Percentiles rank a stretch among this genome's conserved stretches.
Evolutionary conservation across 2,329 filamentous ascomycete genomes (phyloP).

Genomic region (Aaosphaeria pasadenensis): DNA sequence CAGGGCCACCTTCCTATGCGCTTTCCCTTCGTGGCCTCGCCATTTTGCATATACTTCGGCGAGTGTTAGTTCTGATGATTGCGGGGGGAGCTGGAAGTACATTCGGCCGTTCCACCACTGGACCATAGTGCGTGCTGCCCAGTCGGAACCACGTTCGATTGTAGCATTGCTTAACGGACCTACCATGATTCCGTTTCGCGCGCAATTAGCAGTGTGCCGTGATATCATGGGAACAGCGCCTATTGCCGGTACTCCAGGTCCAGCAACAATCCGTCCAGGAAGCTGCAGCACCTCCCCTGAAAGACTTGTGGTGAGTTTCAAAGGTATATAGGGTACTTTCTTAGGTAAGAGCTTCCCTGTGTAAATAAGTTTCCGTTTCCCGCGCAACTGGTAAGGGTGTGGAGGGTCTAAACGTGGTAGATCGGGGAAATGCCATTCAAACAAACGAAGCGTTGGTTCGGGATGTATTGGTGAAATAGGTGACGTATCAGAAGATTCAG

Average conservation of each 20-base stretch:
- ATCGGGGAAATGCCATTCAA: not conserved
- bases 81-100: conserved; percentile 20
- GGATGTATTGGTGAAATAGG: not conserved
- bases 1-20: not conserved
- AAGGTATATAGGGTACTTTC: conserved; percentile 17
- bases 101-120: conserved; percentile 26
- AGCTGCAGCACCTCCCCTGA: conserved; percentile 20
- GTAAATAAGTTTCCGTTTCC: not conserved
- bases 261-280: conserved; percentile 16
- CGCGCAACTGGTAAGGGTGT: not conserved
- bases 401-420: no score
- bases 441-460: not conserved
- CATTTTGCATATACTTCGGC: conserved; percentile 17
- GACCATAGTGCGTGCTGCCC: conserved; percentile 23
- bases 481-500: not conserved
- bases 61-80: conserved; percentile 5
- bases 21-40: conserved; percentile 6
- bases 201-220: conserved; percentile 10
- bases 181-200: conserved; percentile 21
- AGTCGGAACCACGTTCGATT: conserved; percentile 21
- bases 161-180: conserved; percentile 16
- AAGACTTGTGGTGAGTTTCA: conserved; percentile 20
- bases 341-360: conserved; percentile 6
- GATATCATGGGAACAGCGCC: conserved; percentile 22
- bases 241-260: no score